Evolutionary conservation across 805 yeast genomes (phyloP).

Genomic region (Zygoascus biomembranicola): DNA sequence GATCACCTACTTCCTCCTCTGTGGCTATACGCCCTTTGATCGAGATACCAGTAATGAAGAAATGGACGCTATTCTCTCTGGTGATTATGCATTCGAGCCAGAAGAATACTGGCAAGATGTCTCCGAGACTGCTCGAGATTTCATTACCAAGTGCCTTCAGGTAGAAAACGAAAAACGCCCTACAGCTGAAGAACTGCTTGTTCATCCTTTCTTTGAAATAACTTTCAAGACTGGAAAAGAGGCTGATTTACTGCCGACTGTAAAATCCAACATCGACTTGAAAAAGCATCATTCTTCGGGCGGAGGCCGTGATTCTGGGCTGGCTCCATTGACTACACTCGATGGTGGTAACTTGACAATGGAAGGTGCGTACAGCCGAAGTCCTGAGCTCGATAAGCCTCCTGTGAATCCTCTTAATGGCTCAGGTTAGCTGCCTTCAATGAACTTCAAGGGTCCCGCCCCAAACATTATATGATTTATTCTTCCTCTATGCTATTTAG

Average conservation of each 20-base stretch:
- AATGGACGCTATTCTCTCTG: slow-evolving; percentile 47
- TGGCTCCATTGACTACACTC: slow-evolving; percentile 4
- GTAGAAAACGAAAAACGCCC: slow-evolving; percentile 40
- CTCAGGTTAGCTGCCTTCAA: background rate
- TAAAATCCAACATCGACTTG: slow-evolving; percentile 19
- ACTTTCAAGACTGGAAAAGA: slow-evolving; percentile 17
- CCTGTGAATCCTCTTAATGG: background rate
- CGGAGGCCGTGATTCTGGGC: background rate
- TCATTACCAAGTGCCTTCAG: slow-evolving; percentile 46
- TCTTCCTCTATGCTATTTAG: too few relatives aligned
- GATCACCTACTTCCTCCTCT: slow-evolving; percentile 56
- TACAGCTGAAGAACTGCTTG: slow-evolving; percentile 36
- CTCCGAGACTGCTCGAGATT: slow-evolving; percentile 46
- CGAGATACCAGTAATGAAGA: slow-evolving; percentile 66
- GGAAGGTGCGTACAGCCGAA: slow-evolving; percentile 28
- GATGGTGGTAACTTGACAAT: slow-evolving; percentile 11
- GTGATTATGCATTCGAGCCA: slow-evolving; percentile 58
- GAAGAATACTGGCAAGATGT: slow-evolving; percentile 47
- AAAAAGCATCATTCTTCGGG: slow-evolving; percentile 8
- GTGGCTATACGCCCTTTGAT: slow-evolving; percentile 74
- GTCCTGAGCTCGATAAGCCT: slow-evolving; percentile 20
- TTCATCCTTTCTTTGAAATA: slow-evolving; percentile 36
- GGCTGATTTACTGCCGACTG: slow-evolving; percentile 28
- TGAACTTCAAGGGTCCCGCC: too few relatives aligned
- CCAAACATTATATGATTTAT: too few relatives aligned